These are phyloP conservation scores for Neospermospora avenae DNA, from an alignment of 2,329 filamentous ascomycete species.

Conservation along the genomic window DNA sequence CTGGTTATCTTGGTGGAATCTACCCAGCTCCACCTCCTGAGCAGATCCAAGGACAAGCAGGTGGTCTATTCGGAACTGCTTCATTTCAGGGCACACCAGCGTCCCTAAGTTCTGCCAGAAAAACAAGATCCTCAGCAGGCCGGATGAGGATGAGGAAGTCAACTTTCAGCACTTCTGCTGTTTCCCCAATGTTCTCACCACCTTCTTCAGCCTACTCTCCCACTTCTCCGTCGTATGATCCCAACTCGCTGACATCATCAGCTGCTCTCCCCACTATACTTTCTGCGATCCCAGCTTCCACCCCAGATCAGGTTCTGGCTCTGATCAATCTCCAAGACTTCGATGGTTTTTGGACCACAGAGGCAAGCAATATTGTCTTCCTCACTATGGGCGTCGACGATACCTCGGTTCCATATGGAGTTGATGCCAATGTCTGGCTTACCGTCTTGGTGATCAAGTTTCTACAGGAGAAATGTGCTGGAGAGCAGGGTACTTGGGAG, in stretches of 20 bases:
- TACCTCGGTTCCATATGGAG: neutral
- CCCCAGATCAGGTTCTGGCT: slow-evolving; percentile 36
- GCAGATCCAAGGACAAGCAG: too few species aligned
- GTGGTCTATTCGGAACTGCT: too few species aligned
- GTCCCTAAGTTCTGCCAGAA: too few species aligned
- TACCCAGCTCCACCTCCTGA: too few species aligned
- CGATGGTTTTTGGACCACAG: slow-evolving; percentile 47
- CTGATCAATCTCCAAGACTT: slow-evolving; percentile 56
- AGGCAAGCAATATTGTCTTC: slow-evolving; percentile 1
- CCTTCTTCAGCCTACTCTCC: neutral
- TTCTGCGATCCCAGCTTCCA: neutral
- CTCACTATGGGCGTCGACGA: slow-evolving; percentile 18
- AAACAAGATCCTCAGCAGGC: neutral
- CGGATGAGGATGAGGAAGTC: neutral
- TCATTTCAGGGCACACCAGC: too few species aligned
- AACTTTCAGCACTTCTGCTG: neutral
- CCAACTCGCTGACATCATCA: neutral
- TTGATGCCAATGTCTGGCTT: slow-evolving; percentile 22
- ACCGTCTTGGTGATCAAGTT: slow-evolving; percentile 45
- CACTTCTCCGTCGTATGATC: neutral
- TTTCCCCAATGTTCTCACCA: neutral
- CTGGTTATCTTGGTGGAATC: too few species aligned
- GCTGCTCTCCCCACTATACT: neutral
- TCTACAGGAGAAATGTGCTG: slow-evolving; percentile 44
- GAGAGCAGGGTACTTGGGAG: slow-evolving; percentile 57